Conservation (phyloP, 2,329 filamentous ascomycete species). For the Pyrenochaeta sp. region DNA sequence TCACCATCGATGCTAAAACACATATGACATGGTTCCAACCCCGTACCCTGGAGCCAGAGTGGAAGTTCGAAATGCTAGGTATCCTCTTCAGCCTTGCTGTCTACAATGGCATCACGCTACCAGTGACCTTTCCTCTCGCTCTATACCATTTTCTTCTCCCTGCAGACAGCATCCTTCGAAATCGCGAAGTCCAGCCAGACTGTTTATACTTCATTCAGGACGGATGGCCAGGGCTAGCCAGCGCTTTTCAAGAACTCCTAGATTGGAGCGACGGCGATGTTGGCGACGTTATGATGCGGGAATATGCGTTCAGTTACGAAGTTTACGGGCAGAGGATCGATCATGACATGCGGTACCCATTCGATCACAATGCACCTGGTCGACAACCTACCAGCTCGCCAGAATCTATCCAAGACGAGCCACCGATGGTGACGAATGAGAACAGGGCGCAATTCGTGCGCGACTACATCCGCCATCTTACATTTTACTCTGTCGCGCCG, state of each 20-base stretch:
- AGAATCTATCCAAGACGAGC: slow-evolving; percentile 51
- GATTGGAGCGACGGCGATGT: slow-evolving; percentile 84
- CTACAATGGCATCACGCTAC: slow-evolving; percentile 91
- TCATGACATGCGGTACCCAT: slow-evolving; percentile 60
- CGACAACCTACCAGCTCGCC: neutral
- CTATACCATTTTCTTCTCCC: slow-evolving; percentile 83
- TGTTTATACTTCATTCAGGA: slow-evolving; percentile 79
- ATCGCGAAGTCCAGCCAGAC: slow-evolving; percentile 2
- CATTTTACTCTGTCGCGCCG: slow-evolving; percentile 75
- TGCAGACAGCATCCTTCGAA: slow-evolving; percentile 67
- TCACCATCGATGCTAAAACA: slow-evolving; percentile 78
- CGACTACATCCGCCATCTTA: slow-evolving; percentile 87
- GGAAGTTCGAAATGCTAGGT: slow-evolving; percentile 91
- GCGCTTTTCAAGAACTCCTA: slow-evolving; percentile 75
- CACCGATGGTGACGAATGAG: slow-evolving; percentile 78
- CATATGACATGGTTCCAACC: slow-evolving; percentile 90
- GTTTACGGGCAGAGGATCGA: slow-evolving; percentile 62
- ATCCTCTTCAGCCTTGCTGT: slow-evolving; percentile 87
- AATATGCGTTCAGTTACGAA: slow-evolving; percentile 83
- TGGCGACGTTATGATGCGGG: slow-evolving; percentile 81
- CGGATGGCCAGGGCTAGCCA: slow-evolving; percentile 84
- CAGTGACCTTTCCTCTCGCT: slow-evolving; percentile 84
- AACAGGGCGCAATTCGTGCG: slow-evolving; percentile 81
- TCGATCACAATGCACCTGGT: neutral
- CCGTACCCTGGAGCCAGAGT: slow-evolving; percentile 79